These are phyloP conservation scores for Solanum chiquidenum DNA, from an alignment of 257 asterid species.

Conservation along the genomic window DNA sequence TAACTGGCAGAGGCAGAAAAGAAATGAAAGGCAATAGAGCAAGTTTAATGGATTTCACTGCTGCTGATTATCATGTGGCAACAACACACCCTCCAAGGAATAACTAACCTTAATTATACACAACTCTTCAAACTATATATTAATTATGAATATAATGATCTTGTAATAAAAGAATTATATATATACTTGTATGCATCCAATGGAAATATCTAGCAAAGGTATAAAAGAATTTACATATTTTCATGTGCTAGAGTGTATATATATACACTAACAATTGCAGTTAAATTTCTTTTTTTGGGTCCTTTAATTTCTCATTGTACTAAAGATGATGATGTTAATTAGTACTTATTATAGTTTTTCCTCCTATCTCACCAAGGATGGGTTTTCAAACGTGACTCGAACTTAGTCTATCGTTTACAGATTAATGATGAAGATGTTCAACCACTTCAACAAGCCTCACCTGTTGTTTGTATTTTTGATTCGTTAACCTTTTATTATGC, in stretches of 20 bases:
- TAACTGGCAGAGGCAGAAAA: background rate
- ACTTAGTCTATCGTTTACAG: background rate
- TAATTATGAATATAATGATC: background rate
- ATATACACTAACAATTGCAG: background rate
- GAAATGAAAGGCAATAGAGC: background rate
- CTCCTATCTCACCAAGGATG: background rate
- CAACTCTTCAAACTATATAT: background rate
- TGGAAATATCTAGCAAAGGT: background rate
- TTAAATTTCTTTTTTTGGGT: background rate
- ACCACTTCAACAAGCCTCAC: background rate
- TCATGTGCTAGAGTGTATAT: background rate
- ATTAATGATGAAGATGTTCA: background rate
- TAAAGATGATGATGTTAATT: background rate
- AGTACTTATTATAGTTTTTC: background rate
- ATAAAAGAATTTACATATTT: background rate
- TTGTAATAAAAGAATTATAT: background rate
- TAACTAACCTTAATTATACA: background rate
- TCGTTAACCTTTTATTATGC: background rate
- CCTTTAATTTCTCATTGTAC: background rate
- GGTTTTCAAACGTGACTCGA: background rate
- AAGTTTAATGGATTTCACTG: background rate
- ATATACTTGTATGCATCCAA: background rate
- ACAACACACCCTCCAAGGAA: slow-evolving; percentile 1
- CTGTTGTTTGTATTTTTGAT: background rate
- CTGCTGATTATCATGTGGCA: background rate